Percentiles rank a stretch among this genome's conserved stretches.
phyloP scores from a whole-genome alignment of 768 basidiomycete genomes.

The Tulasnella calospora region DNA sequence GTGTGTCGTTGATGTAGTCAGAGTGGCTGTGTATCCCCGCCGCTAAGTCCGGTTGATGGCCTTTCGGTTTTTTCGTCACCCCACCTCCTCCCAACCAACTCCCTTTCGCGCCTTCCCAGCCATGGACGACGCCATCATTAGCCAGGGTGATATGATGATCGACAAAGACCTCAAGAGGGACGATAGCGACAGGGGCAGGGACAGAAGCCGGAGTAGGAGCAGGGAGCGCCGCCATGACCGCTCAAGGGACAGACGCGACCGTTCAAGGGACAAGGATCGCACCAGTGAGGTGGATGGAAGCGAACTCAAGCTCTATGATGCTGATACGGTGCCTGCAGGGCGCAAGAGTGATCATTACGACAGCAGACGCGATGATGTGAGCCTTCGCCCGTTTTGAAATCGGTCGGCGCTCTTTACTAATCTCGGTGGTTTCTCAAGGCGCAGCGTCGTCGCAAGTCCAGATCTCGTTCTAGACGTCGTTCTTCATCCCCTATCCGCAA shows the following conservation, averaged over 20 bases:
- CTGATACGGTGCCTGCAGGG: not conserved
- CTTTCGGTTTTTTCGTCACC: constrained; percentile 7
- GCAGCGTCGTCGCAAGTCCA: constrained; percentile 49
- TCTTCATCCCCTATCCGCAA: constrained; percentile 35
- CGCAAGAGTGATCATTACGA: constrained; percentile 69
- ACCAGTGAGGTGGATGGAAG: constrained; percentile 31
- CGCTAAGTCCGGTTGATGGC: constrained; percentile 3
- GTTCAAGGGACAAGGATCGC: constrained; percentile 40
- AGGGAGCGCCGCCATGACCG: constrained; percentile 38
- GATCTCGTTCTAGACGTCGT: constrained; percentile 44
- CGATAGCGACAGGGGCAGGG: constrained; percentile 25
- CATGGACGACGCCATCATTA: not conserved
- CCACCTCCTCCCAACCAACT: not conserved
- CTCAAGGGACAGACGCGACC: constrained; percentile 38
- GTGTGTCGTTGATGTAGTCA: not conserved
- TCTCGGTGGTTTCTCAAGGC: constrained; percentile 52
- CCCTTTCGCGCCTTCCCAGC: not conserved
- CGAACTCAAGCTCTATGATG: not conserved
- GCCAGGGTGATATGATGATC: constrained; percentile 51
- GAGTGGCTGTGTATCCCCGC: not conserved
- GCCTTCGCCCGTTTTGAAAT: constrained; percentile 33
- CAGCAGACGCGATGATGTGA: constrained; percentile 69
- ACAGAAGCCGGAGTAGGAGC: constrained; percentile 45
- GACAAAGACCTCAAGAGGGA: constrained; percentile 46
- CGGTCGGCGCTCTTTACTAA: not conserved